Evolutionary conservation across 805 yeast genomes (phyloP), one percentile per base, ranked within the genome.

Genomic region (Torulaspora franciscae): DNA sequence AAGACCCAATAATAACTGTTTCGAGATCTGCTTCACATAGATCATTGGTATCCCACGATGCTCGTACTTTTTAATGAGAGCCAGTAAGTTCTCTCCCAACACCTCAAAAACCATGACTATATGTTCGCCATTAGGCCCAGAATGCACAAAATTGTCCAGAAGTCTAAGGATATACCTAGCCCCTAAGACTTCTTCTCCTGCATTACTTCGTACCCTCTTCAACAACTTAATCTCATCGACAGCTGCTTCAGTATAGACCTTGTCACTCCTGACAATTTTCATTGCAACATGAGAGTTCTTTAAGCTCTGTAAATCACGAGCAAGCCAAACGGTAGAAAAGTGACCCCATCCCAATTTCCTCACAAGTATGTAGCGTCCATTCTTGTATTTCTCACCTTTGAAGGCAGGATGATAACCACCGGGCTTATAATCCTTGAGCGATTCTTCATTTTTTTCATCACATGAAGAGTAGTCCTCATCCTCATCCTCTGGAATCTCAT

Each of bases 261-360:
- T 77, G 11, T 96, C 96, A 56, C 95, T 83, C 50, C 96, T 76
- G 22, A 93, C 97, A 55, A 93, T 83, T 64, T 93, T 93, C 75
- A 93, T 76, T 1, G 99, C 99, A 17, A 93, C 98, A 61, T 85
- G 96, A 38, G 76, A 69, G 44, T 72, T 69, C 10, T 45, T 44
- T 42, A 71, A 68, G 26, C 47, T 42, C 40, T 78, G 78, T n/a
- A 56, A 51, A 46, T 79, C 82, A 48, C 69, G 75, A 4, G 96
- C 98, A 24, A 86, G 71, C 97, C 96, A 90, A 17, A 87, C 97
- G 1, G 96, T 93, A 23, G 95, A 83, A 62, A 93, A 93, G 67
- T 93, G 97, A 28, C 99, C 99, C 99, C 99, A 93, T 0, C 99
- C 99, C 3, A 93, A 71, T 62, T 93, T 93, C 49, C 98, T 77